Evolutionary conservation across 2,329 filamentous ascomycete genomes (phyloP), one percentile per base, ranked within the genome.

Genomic region (Alternaria postmessia): DNA sequence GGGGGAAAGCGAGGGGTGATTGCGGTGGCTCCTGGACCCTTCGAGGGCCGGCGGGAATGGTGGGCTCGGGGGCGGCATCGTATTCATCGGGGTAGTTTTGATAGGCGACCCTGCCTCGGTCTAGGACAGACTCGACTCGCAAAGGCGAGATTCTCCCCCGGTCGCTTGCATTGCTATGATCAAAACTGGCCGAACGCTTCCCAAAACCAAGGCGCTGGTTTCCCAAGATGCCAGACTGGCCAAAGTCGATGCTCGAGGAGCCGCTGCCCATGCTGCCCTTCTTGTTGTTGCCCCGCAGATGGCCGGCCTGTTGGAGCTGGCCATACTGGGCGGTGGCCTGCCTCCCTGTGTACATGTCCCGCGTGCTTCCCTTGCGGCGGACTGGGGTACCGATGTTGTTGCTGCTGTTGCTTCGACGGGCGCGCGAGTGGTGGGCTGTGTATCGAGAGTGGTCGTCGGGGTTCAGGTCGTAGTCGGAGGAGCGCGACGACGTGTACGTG

Each of bases 21-120:
- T 81, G 80, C 7, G 62, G 74, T 57, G 79, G 70, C 24, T 82
- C 80, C 42, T 79, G 80, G 46, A 78, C 70, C 66, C 85, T 81
- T 63, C 93, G 88, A 57, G 94, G 92, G 5, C 94, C 94, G 49
- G 86, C 90, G 34, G 92, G 93, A 36, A 97, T 85, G 28, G 89
- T 94, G 5, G 94, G 94, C 38, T 90, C 94, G 14, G 94, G 94
- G 26, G 93, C 94, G 52, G 93, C 91, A 75, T 95, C 91, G 79
- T 90, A 88, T 69, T 90, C 87, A 68, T 85, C 82, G 66, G 84
- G 81, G 71, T 85, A 81, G 39, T 77, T 76, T 51, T 78, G 76
- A 38, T 80, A 79, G n/a, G 79, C 75, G 7, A 80, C 75, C 39
- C 81, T 75, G 16, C 80, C 80, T 60, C 81, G 75, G 47, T 80